Base-by-base conservation (phyloP, 805 yeast genomes). In the Candida sithepensis region DNA sequence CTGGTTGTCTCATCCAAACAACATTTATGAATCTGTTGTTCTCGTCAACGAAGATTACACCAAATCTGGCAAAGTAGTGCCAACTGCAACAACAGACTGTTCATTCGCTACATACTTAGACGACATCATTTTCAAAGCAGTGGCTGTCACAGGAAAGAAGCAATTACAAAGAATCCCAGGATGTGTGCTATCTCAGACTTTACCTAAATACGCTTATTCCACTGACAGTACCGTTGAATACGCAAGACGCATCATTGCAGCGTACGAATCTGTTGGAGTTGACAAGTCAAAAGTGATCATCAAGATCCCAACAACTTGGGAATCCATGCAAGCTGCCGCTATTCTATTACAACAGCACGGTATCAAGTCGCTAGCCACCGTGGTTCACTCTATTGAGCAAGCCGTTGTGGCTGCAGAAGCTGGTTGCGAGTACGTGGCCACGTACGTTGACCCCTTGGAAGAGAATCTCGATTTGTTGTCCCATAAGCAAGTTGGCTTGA, bases 331-430 rank as follows among this genome's bases (percentile, higher is more conserved):
- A 42, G 69, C 70, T 13, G 63, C 59, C 26, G 48, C 50, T 39
- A 47, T 41, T 16, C 54, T 66, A 39, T 20, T 34, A 43, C 42
- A 44, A 3, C 39, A 45, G 21, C 44, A 61, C 13, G 55, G 56
- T 6, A 54, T 66, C 37, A 42, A 54, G n/a, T 56, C 60, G 22
- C 51, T 66, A n/a, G 70, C 68, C 3, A 66, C 70, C 1, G 67
- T 66, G 47, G 62, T 63, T 13, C 68, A 63, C 45, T 53, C 65
- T 12, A 46, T 65, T 14, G 65, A 56, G 30, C 70, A 66, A 49
- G 70, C 65, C 9, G 55, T 66, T 20, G 45, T 63, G 14, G 67
- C 70, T 14, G 67, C 68, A 19, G 69, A 66, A 43, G 67, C 65
- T n/a, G 62, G 63, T 5, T 65, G 69, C 45, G 50, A 41, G 12